Base-by-base conservation (phyloP, 2,329 filamentous ascomycete species). In the Venturia nashicola region DNA sequence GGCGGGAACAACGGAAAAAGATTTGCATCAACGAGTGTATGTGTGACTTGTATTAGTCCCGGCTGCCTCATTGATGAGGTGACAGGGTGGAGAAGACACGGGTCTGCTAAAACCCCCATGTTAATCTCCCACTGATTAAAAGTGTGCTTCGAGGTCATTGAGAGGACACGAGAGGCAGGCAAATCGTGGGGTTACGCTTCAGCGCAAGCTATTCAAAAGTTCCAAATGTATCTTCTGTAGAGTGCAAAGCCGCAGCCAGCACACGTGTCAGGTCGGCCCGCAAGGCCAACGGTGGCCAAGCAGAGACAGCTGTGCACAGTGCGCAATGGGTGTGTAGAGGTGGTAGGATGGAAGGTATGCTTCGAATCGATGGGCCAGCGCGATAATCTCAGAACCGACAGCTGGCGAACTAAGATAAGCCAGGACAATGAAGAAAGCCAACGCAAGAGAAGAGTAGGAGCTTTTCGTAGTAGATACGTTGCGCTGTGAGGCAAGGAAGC, bases 11-110 rank as follows among this genome's bases (percentile, higher is more conserved):
- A 62, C 23, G 12, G 42, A 46, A 61, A 5, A 34, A 48, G 7
- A 62, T 54, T 51, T 39, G 34, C 12, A 34, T 46, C 34, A 40
- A 62, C 34, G 42, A 34, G 23, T 36, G 14, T 46, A 54, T 64
- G 36, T 64, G 55, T 64, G 42, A 23, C 40, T 64, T 43, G 51
- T 64, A 42, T 39, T 60, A 64, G 62, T 64, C 62, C 61, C 51
- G 39, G 62, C 34, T 44, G 23, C 39, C 34, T 40, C 32, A 63
- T 32, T 34, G 42, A 20, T 40, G 39, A 42, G 59, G 40, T 34
- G 55, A 54, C 62, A 64, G 62, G 62, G 62, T 64, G 62, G 62
- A 64, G 57, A 43, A 64, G 62, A 64, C 62, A 57, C 62, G 62
- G 62, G 62, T 61, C 61, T 62, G 61, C 61, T 64, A 57, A 54